Evolutionary conservation across 2,329 filamentous ascomycete genomes (phyloP).

Genomic region (Fusarium xyrophilum): DNA sequence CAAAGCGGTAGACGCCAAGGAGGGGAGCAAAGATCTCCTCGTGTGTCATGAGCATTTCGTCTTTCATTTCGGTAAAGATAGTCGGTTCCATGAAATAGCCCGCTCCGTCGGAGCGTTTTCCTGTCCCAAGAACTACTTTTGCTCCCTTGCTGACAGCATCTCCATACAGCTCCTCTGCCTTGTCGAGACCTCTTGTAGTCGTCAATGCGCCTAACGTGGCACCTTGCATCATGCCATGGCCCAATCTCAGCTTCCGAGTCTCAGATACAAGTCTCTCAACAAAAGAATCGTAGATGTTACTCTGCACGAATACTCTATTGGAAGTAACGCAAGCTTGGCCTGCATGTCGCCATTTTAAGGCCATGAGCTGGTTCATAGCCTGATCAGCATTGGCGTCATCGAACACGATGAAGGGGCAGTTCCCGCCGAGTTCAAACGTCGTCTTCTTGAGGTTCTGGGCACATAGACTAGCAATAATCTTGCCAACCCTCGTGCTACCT

Average conservation of each 20-base stretch:
- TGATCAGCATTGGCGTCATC: conserved; percentile 64
- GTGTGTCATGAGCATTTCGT: conserved; percentile 10
- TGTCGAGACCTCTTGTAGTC: not conserved
- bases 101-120: not conserved
- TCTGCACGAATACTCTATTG: conserved; percentile 65
- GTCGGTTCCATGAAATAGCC: conserved; percentile 27
- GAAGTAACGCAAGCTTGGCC: conserved; percentile 74
- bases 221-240: not conserved
- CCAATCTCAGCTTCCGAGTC: not conserved
- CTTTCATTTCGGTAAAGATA: conserved; percentile 9
- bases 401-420: conserved; percentile 70
- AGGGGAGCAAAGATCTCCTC: conserved; percentile 33
- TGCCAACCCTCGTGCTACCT: conserved; percentile 74
- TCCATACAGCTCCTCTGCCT: conserved; percentile 3
- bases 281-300: conserved; percentile 61
- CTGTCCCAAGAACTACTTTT: not conserved
- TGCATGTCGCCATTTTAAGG: conserved; percentile 68
- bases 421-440: conserved; percentile 74
- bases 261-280: not conserved
- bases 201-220: conserved; percentile 23
- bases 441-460: conserved; percentile 71
- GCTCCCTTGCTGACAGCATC: conserved; percentile 20
- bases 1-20: conserved; percentile 13
- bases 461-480: conserved; percentile 66
- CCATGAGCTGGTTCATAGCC: not conserved